Percentiles rank a stretch among this genome's conserved stretches.
Conservation (phyloP, 148 eudicot genomes). For the Polygonum maritimum region DNA sequence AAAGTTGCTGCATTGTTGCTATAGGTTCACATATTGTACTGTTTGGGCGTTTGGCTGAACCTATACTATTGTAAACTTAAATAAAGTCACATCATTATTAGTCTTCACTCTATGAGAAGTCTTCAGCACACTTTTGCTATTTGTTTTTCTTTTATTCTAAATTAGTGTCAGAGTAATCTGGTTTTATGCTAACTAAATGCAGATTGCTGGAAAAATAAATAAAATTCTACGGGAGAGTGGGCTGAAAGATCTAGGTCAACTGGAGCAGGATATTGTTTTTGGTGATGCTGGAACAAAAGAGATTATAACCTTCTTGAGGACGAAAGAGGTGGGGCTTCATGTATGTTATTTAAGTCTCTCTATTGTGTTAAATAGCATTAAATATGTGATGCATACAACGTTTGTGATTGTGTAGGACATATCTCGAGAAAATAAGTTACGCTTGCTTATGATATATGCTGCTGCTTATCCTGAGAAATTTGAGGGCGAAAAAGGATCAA, state of each 20-base stretch:
- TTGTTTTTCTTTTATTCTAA: not conserved
- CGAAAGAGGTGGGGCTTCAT: constrained; percentile 37
- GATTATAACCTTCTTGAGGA: constrained; percentile 65
- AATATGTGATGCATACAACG: not conserved
- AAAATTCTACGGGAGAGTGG: constrained; percentile 60
- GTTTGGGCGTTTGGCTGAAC: too few relatives aligned
- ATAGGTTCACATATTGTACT: too few relatives aligned
- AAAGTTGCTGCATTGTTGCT: too few relatives aligned
- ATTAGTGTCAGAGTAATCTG: not conserved
- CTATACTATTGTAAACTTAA: too few relatives aligned
- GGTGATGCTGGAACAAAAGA: constrained; percentile 98
- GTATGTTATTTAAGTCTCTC: not conserved
- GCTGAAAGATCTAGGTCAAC: constrained; percentile 82
- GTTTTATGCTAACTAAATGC: constrained; percentile 17
- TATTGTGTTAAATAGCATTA: not conserved
- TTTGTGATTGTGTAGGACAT: constrained; percentile 46
- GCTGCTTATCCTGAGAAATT: constrained; percentile 87
- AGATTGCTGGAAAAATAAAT: constrained; percentile 93
- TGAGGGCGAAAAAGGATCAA: constrained; percentile 65
- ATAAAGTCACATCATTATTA: too few relatives aligned
- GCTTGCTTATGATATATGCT: constrained; percentile 91
- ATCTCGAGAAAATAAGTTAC: constrained; percentile 72
- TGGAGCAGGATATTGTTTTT: constrained; percentile 94
- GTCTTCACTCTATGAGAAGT: not conserved
- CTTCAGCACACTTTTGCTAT: not conserved